These are phyloP conservation scores for Trypethelium eluteriae DNA, from an alignment of 495 filamentous ascomycete genomes.

Conservation along the genomic window DNA sequence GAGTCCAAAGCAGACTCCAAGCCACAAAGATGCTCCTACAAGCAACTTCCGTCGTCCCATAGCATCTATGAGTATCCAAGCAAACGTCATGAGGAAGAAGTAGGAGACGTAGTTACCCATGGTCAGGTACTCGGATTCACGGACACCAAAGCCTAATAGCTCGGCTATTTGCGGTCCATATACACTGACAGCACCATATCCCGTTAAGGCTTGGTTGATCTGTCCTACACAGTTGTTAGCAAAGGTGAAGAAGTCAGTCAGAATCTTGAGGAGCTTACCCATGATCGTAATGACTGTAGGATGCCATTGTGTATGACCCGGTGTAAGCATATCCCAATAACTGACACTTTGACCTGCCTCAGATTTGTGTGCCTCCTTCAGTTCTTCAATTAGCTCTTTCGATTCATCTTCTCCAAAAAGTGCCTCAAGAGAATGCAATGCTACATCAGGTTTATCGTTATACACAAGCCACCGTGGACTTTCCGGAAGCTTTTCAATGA, in stretches of 20 bases:
- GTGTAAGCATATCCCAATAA: constrained; percentile 45
- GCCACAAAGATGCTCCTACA: constrained; percentile 40
- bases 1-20: constrained; percentile 41
- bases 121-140: constrained; percentile 43
- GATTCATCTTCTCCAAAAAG: constrained; percentile 44
- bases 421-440: constrained; percentile 35
- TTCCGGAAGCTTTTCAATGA: constrained; percentile 47
- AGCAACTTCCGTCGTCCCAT: constrained; percentile 48
- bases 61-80: constrained; percentile 46
- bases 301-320: constrained; percentile 42
- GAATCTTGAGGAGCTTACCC: constrained; percentile 51
- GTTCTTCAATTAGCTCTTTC: constrained; percentile 40
- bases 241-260: constrained; percentile 32
- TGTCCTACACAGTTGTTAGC: constrained; percentile 36
- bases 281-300: constrained; percentile 49
- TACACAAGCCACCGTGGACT: constrained; percentile 46
- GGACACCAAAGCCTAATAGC: constrained; percentile 44
- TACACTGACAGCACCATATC: constrained; percentile 50
- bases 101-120: constrained; percentile 50
- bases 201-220: constrained; percentile 46
- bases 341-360: constrained; percentile 39
- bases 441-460: constrained; percentile 39
- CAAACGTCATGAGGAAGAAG: constrained; percentile 48
- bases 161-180: constrained; percentile 53
- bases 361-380: constrained; percentile 39